Evolutionary conservation across 331 rosid species (phyloP), one percentile per base, ranked within the genome.

Genomic region (Arachis monticola): DNA sequence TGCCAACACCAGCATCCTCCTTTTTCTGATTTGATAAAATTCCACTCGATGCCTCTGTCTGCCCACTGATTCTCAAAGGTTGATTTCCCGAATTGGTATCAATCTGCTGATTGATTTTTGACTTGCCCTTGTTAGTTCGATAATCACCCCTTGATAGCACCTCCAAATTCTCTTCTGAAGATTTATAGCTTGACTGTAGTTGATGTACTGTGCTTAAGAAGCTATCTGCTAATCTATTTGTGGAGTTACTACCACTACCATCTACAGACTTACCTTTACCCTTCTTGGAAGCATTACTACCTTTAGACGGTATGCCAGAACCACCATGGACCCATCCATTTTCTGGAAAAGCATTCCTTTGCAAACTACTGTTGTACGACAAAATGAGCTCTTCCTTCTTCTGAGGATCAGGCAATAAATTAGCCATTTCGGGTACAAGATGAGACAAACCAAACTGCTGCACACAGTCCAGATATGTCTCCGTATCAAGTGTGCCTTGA

Each of bases 371-470:
- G 35, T 86, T 83, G 79, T 92, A 86, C 65, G 80, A 80, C 42
- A 82, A 90, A 40, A 95, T 65, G 30, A 95, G 96, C 84, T 95
- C 97, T 84, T 65, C 86, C 85, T 88, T 97, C 84, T 95, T 95
- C 70, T 10, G 84, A 35, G 82, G 0, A 77, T 95, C 96, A 6
- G 99, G 99, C 70, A 95, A 92, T 14, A 92, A 87, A 73, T 89
- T 89, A 71, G 97, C 97, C 80, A 95, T 76, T 63, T 95, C 97
- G 63, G 63, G 87, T 69, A 92, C 89, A 76, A 95, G 96, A 87
- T 90, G 92, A 61, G 90, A 79, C 91, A 95, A 71, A 76, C 97
- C 96, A 81, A 87, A 92, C 82, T 87, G 87, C 83, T 74, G 86
- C 67, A 95, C 97, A 73, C 17, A 90, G 71, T 86, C 91, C 87